phyloP scores from a whole-genome alignment of 2,329 filamentous ascomycete species.

The Botrytis squamosa region DNA sequence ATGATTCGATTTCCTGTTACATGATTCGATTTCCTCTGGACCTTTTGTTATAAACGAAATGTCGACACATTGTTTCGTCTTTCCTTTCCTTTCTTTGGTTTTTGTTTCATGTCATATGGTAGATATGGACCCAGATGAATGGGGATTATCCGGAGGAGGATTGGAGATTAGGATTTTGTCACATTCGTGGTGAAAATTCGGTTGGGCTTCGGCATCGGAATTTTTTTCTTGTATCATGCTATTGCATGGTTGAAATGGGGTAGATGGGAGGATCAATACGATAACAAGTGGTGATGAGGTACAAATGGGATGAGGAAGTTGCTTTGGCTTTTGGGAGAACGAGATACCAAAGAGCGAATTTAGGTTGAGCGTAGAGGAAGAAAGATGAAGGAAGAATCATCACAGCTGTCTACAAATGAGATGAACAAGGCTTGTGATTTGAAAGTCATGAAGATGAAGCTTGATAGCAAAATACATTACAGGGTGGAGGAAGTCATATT shows the following conservation, averaged over 20 bases:
- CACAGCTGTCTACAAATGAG: neutral
- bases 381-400: neutral
- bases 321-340: neutral
- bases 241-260: neutral
- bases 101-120: conserved; percentile 7
- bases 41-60: neutral
- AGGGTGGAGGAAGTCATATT: neutral
- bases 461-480: neutral
- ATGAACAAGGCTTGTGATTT: neutral
- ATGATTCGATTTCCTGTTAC: conserved; percentile 5
- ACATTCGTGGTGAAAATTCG: neutral
- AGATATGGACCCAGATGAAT: neutral
- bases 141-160: neutral
- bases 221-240: conserved; percentile 9
- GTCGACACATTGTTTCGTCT: neutral
- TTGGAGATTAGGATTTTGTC: neutral
- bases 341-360: neutral
- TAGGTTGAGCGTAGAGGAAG: neutral
- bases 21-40: neutral
- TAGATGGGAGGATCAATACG: neutral
- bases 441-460: neutral
- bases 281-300: neutral
- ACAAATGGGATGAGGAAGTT: neutral
- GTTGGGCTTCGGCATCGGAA: neutral
- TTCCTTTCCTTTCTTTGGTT: neutral